Conservation (phyloP, 2,329 filamentous ascomycete species). For the Ophiocordyceps australis region DNA sequence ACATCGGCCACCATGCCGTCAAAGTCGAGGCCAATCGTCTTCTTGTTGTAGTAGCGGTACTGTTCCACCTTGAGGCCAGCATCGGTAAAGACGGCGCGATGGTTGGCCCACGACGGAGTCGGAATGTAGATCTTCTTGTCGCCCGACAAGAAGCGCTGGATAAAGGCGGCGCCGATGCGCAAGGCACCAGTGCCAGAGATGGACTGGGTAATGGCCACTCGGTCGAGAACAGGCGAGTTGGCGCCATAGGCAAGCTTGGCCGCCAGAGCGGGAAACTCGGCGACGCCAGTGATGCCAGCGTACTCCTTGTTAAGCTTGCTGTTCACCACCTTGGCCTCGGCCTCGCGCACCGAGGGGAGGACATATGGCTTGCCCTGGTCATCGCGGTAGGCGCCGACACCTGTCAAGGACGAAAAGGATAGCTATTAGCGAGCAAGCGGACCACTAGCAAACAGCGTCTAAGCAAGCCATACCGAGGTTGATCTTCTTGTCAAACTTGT, state of each 20-base stretch:
- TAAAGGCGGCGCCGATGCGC: constrained; percentile 85
- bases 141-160: constrained; percentile 77
- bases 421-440: constrained; percentile 1
- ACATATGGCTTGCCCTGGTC: constrained; percentile 97
- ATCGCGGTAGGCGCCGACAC: constrained; percentile 95
- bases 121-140: constrained; percentile 95
- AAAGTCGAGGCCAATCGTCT: constrained; percentile 95
- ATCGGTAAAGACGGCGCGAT: constrained; percentile 90
- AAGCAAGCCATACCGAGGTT: constrained; percentile 56
- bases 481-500: constrained; percentile 87
- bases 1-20: constrained; percentile 83
- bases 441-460: constrained; percentile 2
- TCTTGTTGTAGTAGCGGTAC: constrained; percentile 98
- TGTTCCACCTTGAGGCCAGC: constrained; percentile 79
- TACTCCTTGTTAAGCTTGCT: constrained; percentile 88
- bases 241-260: constrained; percentile 79
- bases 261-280: constrained; percentile 83
- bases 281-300: constrained; percentile 89
- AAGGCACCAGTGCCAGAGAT: constrained; percentile 96
- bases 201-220: constrained; percentile 86
- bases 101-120: constrained; percentile 93
- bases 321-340: constrained; percentile 72
- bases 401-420: constrained; percentile 19
- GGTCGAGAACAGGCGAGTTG: constrained; percentile 57
- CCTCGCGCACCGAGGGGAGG: constrained; percentile 76